Evolutionary conservation across 345 rosid species (phyloP).

Genomic region (Abelmoschus esculentus): DNA sequence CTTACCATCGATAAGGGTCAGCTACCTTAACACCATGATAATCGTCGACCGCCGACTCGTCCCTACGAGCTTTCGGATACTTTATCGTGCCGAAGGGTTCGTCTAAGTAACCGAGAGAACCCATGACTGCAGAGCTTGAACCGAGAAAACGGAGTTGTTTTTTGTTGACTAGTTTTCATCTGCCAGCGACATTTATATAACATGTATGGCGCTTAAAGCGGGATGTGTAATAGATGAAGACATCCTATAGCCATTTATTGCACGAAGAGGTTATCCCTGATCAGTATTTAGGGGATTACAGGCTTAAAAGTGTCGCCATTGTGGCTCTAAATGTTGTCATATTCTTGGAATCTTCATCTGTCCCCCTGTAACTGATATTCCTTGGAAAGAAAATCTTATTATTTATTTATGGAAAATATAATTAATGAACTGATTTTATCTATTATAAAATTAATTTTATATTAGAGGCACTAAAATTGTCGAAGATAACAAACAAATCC

Average conservation of each 20-base stretch:
- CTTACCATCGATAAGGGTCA: conserved; percentile 89
- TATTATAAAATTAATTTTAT: too few relatives aligned
- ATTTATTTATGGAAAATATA: not conserved
- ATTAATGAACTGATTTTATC: too few relatives aligned
- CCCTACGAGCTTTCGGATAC: conserved; percentile 61
- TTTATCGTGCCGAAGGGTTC: conserved; percentile 23
- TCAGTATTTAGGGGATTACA: conserved; percentile 3
- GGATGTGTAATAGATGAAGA: conserved; percentile 9
- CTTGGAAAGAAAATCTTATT: too few relatives aligned
- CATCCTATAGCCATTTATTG: conserved; percentile 13
- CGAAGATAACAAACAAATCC: too few relatives aligned
- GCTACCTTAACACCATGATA: conserved; percentile 63
- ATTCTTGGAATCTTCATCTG: not conserved
- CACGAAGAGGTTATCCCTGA: not conserved
- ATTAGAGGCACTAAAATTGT: too few relatives aligned
- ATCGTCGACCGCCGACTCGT: conserved; percentile 66
- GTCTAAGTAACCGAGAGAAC: conserved; percentile 38
- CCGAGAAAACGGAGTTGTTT: not conserved
- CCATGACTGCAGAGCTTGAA: conserved; percentile 32
- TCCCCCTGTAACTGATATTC: not conserved
- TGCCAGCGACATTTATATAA: not conserved
- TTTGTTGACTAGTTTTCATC: not conserved
- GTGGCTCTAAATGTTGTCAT: conserved; percentile 32
- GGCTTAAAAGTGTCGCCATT: conserved; percentile 38
- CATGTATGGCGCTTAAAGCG: not conserved